Evolutionary conservation across 345 rosid genomes (phyloP).

Genomic region (Hirschfeldia incana): DNA sequence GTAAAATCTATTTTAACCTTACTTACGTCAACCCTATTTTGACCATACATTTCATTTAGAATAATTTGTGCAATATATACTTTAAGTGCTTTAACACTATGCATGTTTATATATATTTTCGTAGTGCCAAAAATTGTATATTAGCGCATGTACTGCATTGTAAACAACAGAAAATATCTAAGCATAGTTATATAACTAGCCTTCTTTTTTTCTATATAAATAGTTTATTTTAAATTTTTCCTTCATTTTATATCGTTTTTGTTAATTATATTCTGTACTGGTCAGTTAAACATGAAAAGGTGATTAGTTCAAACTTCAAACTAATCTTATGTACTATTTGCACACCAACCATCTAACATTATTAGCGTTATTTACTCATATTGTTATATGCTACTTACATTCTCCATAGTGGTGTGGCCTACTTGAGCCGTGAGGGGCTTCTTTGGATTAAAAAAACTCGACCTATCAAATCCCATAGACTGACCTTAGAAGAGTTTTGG

Average conservation of each 20-base stretch:
- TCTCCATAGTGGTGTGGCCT: slow-evolving; percentile 30
- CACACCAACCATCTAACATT: background rate
- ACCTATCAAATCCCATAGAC: slow-evolving; percentile 20
- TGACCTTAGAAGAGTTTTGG: slow-evolving; percentile 34
- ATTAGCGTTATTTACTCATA: no score
- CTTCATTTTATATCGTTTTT: background rate
- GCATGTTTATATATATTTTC: no score
- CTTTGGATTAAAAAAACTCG: slow-evolving; percentile 3
- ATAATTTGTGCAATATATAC: background rate
- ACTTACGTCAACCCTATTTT: slow-evolving; percentile 27
- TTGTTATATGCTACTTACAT: slow-evolving; percentile 13
- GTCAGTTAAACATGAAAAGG: background rate
- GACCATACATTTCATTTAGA: slow-evolving; percentile 19
- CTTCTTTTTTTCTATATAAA: no score
- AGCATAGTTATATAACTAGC: no score
- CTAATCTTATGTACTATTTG: background rate
- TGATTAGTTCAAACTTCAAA: background rate
- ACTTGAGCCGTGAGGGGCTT: slow-evolving; percentile 17
- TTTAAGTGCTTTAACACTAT: background rate
- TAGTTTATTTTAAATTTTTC: background rate
- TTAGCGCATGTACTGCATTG: no score
- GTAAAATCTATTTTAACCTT: slow-evolving; percentile 2
- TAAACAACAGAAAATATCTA: no score
- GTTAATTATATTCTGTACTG: background rate
- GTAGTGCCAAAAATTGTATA: no score